Base-by-base conservation (phyloP, 768 basidiomycete genomes). In the Termitomyces titanicus region DNA sequence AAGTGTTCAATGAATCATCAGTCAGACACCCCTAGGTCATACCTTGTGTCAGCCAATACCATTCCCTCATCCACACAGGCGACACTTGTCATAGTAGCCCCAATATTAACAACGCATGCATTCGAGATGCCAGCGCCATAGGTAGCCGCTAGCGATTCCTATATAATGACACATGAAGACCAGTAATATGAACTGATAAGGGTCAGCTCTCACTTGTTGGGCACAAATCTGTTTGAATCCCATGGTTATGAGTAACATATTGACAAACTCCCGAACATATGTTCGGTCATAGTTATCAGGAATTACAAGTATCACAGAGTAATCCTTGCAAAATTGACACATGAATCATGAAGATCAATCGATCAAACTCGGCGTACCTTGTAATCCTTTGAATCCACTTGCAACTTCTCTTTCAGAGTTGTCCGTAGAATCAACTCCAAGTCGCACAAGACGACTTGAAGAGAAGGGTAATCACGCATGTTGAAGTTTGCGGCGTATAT, bases 71-170 rank as follows among this genome's bases (percentile, higher is more conserved):
- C 97, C 2, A 98, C 89, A 65, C 95, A 98, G 0, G 94, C 85
- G 39, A 99, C 83, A 56, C 83, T 92, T 1, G 92, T 94, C 53
- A 79, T 83, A 15, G 76, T 79, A 12, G 96, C 90, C 3, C 97
- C 97, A 48, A 98, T 87, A 68, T 99, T 93, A 34, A 99, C 90
- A 5, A 99, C 92, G 64, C 97, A 98, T 11, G 95, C 97, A 63
- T 86, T 89, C 0, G 92, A 92, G 49, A 98, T 86, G 7, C 96
- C 96, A 7, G 96, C 94, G 20, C 95, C 95, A 66, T 95, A 98
- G 0, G 93, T 93, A 3, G 95, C 94, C 33, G 92, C 90, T 38
- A 96, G 76, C 3, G 93, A 89, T 77, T 97, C 95, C 92, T 97
- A 59, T 15, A 55, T 4, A 40, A 40, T 27, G 54, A 11, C 40